Conservation (phyloP, 2,329 filamentous ascomycete genomes). For the Leptographium galeiforme region DNA sequence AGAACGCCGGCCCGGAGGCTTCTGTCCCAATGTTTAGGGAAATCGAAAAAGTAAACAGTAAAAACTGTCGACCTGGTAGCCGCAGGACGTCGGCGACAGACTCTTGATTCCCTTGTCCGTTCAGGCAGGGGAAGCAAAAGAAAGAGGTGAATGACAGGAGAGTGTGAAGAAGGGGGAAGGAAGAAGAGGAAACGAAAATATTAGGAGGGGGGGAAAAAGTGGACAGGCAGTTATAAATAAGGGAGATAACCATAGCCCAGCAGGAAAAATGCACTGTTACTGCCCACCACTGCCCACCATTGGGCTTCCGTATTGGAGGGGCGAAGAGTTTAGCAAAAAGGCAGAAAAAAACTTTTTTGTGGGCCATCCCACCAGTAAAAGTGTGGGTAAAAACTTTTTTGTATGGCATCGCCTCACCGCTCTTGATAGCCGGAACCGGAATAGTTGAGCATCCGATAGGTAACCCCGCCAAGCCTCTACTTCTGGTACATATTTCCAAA, state of each 20-base stretch:
- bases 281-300: background rate
- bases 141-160: background rate
- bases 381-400: slow-evolving; percentile 6
- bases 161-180: background rate
- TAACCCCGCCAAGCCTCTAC: background rate
- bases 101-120: slow-evolving; percentile 8
- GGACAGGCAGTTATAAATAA: background rate
- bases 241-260: background rate
- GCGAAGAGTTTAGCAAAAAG: slow-evolving; percentile 3
- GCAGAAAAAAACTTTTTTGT: slow-evolving; percentile 13
- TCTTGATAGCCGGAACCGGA: slow-evolving; percentile 8
- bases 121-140: slow-evolving; percentile 4
- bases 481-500: background rate
- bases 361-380: background rate
- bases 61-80: slow-evolving; percentile 6
- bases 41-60: slow-evolving; percentile 3
- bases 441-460: slow-evolving; percentile 3
- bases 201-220: slow-evolving; percentile 1
- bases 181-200: slow-evolving; percentile 1
- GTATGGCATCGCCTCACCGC: slow-evolving; percentile 11
- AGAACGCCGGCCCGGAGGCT: slow-evolving; percentile 6
- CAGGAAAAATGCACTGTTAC: background rate
- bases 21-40: slow-evolving; percentile 7
- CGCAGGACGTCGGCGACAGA: slow-evolving; percentile 7
- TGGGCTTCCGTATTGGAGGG: background rate